Percentiles rank a stretch among this genome's conserved stretches.
These are phyloP conservation scores for Pontederia crassipes DNA, from an alignment of 176 grass and related monocot genomes.

Conservation along the genomic window DNA sequence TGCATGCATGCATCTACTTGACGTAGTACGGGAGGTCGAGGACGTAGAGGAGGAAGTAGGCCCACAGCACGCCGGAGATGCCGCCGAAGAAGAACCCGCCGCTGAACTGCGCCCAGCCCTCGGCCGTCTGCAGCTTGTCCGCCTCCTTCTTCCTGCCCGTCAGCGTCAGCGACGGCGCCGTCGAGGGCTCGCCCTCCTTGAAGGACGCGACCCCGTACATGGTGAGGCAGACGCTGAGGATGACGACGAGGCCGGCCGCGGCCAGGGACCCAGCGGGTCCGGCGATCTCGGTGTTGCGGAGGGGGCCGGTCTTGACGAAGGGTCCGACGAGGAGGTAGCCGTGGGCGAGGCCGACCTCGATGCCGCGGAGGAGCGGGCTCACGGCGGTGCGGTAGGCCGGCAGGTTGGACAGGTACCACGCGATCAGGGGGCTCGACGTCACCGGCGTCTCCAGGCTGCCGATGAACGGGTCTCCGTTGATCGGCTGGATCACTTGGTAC, in stretches of 20 bases:
- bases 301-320: conserved; percentile 79
- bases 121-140: conserved; percentile 90
- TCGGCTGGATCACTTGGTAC: conserved; percentile 88
- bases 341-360: conserved; percentile 86
- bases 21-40: conserved; percentile 97
- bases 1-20: conserved; percentile 43
- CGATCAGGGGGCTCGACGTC: conserved; percentile 77
- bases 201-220: conserved; percentile 91
- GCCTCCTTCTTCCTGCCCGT: conserved; percentile 91
- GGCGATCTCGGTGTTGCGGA: conserved; percentile 76
- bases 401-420: conserved; percentile 98
- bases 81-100: conserved; percentile 96
- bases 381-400: conserved; percentile 94
- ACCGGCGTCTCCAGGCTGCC: conserved; percentile 82
- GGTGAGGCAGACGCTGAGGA: conserved; percentile 81
- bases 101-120: conserved; percentile 77
- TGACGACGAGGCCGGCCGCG: conserved; percentile 59
- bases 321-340: conserved; percentile 92
- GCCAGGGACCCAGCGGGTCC: conserved; percentile 65
- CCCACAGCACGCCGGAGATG: conserved; percentile 76
- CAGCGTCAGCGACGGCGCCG: conserved; percentile 64
- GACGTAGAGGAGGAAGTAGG: conserved; percentile 93
- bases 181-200: conserved; percentile 61
- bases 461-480: conserved; percentile 96
- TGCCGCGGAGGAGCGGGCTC: conserved; percentile 80